Evolutionary conservation across 164 flowering plant genomes (phyloP).

Genomic region (Annona cherimola): DNA sequence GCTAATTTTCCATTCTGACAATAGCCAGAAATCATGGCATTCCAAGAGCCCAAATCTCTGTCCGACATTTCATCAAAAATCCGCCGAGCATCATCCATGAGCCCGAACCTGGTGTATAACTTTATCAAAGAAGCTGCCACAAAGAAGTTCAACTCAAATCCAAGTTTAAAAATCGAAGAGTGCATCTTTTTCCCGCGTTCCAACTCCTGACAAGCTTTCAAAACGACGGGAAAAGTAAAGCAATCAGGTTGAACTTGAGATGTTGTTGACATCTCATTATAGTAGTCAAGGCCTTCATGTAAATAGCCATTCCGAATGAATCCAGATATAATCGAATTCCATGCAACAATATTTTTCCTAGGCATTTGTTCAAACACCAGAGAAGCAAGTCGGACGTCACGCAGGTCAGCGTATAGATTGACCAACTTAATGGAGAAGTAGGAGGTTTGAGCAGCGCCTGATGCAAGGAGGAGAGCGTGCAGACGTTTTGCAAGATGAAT

Average conservation of each 20-base stretch:
- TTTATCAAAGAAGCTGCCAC: constrained; percentile 65
- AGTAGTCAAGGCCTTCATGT: constrained; percentile 40
- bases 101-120: constrained; percentile 50
- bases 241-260: constrained; percentile 51
- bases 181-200: constrained; percentile 49
- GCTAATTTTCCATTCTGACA: constrained; percentile 46
- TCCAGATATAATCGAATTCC: constrained; percentile 65
- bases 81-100: constrained; percentile 30
- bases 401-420: constrained; percentile 46
- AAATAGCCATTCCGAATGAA: constrained; percentile 42
- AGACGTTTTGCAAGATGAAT: constrained; percentile 34
- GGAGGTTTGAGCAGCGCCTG: constrained; percentile 36
- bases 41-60: constrained; percentile 61
- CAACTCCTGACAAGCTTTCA: constrained; percentile 53
- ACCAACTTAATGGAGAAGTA: constrained; percentile 51
- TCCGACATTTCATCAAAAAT: constrained; percentile 52
- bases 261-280: constrained; percentile 25
- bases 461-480: constrained; percentile 54
- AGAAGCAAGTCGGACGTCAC: constrained; percentile 36
- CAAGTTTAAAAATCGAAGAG: constrained; percentile 46
- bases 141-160: constrained; percentile 55
- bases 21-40: constrained; percentile 59
- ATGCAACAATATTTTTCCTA: constrained; percentile 45
- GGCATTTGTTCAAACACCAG: constrained; percentile 37
- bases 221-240: constrained; percentile 60